phyloP scores from a whole-genome alignment of 805 yeast species.

The Metschnikowia reukaufii region DNA sequence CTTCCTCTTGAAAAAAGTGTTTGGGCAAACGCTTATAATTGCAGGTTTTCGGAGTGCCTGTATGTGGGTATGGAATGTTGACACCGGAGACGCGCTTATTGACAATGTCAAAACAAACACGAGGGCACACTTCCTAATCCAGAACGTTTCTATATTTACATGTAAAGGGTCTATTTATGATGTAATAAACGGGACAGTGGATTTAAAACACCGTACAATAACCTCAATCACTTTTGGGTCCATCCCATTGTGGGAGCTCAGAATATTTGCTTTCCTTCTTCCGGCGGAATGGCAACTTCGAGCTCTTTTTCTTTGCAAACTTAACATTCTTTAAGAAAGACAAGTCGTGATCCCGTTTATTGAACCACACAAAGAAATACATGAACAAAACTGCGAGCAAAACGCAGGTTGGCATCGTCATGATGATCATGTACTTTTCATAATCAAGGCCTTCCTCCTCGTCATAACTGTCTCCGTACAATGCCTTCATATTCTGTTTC shows the following conservation, averaged over 20 bases:
- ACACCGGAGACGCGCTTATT: neutral
- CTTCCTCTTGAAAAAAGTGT: too few relatives aligned
- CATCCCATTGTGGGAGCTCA: conserved; percentile 36
- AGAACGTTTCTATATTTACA: neutral
- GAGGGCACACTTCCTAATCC: neutral
- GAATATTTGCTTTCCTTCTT: conserved; percentile 24
- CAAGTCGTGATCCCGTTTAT: conserved; percentile 45
- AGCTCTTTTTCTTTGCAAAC: conserved; percentile 22
- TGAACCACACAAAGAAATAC: conserved; percentile 62
- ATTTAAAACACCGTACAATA: neutral
- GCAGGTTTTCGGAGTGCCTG: neutral
- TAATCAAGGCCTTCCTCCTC: conserved; percentile 50
- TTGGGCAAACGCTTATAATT: neutral
- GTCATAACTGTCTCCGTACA: conserved; percentile 35
- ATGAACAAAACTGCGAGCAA: conserved; percentile 57
- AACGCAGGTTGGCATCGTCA: conserved; percentile 69
- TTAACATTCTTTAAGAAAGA: conserved; percentile 36
- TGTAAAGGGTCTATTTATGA: neutral
- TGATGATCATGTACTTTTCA: conserved; percentile 60
- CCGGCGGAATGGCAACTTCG: conserved; percentile 24
- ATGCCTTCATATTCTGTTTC: conserved; percentile 26
- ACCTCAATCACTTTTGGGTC: conserved; percentile 18
- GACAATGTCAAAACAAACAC: neutral
- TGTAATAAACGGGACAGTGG: neutral
- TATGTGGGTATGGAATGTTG: neutral